Evolutionary conservation across 2,329 filamentous ascomycete species (phyloP), one percentile per base, ranked within the genome.

Genomic region (Trichoderma sp.): DNA sequence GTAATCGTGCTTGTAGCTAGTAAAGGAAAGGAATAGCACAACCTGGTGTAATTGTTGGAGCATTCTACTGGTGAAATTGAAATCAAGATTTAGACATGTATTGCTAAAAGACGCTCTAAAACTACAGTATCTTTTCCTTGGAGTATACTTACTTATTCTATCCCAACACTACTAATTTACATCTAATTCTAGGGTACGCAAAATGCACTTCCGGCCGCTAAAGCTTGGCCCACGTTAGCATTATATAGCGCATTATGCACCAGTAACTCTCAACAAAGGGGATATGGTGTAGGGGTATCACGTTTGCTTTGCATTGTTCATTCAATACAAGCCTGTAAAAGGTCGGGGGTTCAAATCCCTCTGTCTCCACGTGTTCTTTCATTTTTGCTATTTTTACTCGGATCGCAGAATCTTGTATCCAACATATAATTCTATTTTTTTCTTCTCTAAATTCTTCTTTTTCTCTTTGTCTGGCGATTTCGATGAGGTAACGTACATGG

Each of bases 291-390:
- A 69, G 67, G 67, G 67, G 67, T 66, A 69, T 69, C 60, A 69
- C 60, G 51, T 69, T 66, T 66, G 67, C 67, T 69, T 69, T 69
- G 67, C 67, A 69, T 68, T 60, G 46, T 68, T 60, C 66, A 55
- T 30, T 68, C 39, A 59, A 66, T 66, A 59, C 39, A 66, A 63
- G 58, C 59, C 66, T 69, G 67, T 60, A 66, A 66, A 69, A 56
- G 67, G 67, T 69, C 67, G 60, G 67, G 67, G 67, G 67, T 69
- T 69, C 67, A 69, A 69, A 69, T 69, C 67, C 67, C 67, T 66
- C 60, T 65, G 59, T 69, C 67, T 69, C 67, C 67, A 69, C 58
- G 56, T 61, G 55, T 63, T 59, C 34, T 30, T 56, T 56, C n/a
- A 37, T 69, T 69, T 69, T 69, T 68, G 49, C 51, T 6, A 21